Conservation (phyloP, 1,284 basidiomycete genomes). For the Ustilago bromivora region DNA sequence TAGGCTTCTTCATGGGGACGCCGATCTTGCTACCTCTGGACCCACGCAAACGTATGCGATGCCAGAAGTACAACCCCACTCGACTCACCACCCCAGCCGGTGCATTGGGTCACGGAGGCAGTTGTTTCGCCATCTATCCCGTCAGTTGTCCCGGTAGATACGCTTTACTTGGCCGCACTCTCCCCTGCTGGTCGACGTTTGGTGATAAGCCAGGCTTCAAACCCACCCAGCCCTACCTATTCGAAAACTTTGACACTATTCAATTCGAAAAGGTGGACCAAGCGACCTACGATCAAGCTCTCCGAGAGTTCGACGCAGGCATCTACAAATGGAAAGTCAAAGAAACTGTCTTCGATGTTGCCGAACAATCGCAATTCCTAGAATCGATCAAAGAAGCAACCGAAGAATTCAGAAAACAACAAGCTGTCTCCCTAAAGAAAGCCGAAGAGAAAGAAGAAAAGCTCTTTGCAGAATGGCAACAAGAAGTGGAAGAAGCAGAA, state of each 20-base stretch:
- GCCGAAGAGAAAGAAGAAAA: constrained; percentile 69
- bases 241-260: constrained; percentile 78
- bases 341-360: constrained; percentile 73
- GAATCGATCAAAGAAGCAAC: constrained; percentile 72
- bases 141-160: constrained; percentile 78
- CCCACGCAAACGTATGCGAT: constrained; percentile 73
- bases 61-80: constrained; percentile 71
- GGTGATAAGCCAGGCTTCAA: constrained; percentile 74
- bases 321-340: constrained; percentile 75
- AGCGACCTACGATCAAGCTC: constrained; percentile 71
- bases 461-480: constrained; percentile 67
- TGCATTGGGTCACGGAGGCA: constrained; percentile 71
- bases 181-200: constrained; percentile 77
- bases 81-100: constrained; percentile 73
- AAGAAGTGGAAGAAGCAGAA: constrained; percentile 17
- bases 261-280: constrained; percentile 54
- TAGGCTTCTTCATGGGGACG: constrained; percentile 66
- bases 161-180: constrained; percentile 73
- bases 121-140: constrained; percentile 77
- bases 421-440: constrained; percentile 54
- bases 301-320: constrained; percentile 76
- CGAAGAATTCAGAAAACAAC: constrained; percentile 71
- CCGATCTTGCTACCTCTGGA: constrained; percentile 72
- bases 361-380: constrained; percentile 73
- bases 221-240: constrained; percentile 74